These are phyloP conservation scores for Tilletia indica DNA, from an alignment of 1,284 basidiomycete genomes.

Conservation along the genomic window DNA sequence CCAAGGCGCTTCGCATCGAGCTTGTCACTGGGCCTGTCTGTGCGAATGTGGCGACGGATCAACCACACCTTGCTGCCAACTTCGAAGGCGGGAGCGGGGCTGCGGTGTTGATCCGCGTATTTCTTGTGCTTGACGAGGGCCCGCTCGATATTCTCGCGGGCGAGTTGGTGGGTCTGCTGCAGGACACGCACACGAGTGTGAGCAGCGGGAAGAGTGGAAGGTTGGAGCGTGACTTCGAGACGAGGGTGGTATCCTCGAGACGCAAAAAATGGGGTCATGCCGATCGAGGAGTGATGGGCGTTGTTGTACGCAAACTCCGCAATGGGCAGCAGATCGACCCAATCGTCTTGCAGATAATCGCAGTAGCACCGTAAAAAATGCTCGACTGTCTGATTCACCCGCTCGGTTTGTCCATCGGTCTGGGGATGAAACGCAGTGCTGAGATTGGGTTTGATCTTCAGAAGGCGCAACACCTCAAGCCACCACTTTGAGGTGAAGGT, in stretches of 20 bases:
- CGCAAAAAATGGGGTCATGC: conserved; percentile 18
- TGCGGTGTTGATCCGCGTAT: not conserved
- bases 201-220: not conserved
- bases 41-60: not conserved
- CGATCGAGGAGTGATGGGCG: conserved; percentile 16
- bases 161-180: not conserved
- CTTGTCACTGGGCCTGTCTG: not conserved
- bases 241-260: conserved; percentile 13
- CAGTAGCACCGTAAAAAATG: conserved; percentile 39
- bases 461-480: conserved; percentile 35
- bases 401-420: too few relatives aligned
- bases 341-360: conserved; percentile 28
- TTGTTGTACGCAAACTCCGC: conserved; percentile 22
- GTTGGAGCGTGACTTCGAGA: not conserved
- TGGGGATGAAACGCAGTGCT: conserved; percentile 56
- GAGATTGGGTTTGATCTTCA: conserved; percentile 44
- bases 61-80: not conserved
- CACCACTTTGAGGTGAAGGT: too few relatives aligned
- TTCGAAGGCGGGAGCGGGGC: not conserved
- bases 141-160: not conserved
- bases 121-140: not conserved
- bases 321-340: conserved; percentile 21
- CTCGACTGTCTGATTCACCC: conserved; percentile 58
- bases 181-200: not conserved
- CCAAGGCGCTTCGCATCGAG: conserved; percentile 2